These are phyloP conservation scores for Kurtzmaniella cleridarum DNA, from an alignment of 805 yeast species.

Conservation along the genomic window DNA sequence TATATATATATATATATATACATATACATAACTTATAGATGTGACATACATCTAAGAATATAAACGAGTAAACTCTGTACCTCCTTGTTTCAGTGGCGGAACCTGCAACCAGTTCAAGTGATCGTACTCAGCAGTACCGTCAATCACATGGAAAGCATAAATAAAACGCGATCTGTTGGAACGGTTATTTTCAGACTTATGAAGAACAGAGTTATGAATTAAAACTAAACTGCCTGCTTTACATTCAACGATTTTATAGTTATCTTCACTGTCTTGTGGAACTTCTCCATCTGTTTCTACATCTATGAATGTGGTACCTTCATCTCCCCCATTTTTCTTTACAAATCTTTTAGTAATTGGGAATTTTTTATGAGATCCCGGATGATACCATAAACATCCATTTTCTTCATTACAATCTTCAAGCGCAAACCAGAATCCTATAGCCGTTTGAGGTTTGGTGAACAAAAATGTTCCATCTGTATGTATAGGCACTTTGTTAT, in stretches of 20 bases:
- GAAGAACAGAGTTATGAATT: constrained; percentile 67
- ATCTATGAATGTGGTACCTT: constrained; percentile 54
- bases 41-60: constrained; percentile 14
- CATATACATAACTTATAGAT: no score
- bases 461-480: constrained; percentile 70
- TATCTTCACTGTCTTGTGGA: constrained; percentile 26
- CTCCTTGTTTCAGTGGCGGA: constrained; percentile 56
- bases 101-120: constrained; percentile 71
- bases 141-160: constrained; percentile 76
- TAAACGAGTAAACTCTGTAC: constrained; percentile 52
- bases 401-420: constrained; percentile 64
- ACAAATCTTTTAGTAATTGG: constrained; percentile 62
- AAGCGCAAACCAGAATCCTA: constrained; percentile 80
- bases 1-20: no score
- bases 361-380: constrained; percentile 61
- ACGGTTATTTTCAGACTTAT: constrained; percentile 59
- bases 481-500: constrained; percentile 67
- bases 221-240: constrained; percentile 68
- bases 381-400: constrained; percentile 65
- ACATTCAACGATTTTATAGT: constrained; percentile 52
- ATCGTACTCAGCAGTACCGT: constrained; percentile 60
- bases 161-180: constrained; percentile 61
- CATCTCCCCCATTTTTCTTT: constrained; percentile 39
- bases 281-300: constrained; percentile 15
- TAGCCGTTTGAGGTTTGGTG: constrained; percentile 64